A percentile compares a stretch with the other conserved stretches of the same genome.
Evolutionary conservation across 2,329 filamentous ascomycete genomes (phyloP).

Genomic region (Curvularia hawaiiensis): DNA sequence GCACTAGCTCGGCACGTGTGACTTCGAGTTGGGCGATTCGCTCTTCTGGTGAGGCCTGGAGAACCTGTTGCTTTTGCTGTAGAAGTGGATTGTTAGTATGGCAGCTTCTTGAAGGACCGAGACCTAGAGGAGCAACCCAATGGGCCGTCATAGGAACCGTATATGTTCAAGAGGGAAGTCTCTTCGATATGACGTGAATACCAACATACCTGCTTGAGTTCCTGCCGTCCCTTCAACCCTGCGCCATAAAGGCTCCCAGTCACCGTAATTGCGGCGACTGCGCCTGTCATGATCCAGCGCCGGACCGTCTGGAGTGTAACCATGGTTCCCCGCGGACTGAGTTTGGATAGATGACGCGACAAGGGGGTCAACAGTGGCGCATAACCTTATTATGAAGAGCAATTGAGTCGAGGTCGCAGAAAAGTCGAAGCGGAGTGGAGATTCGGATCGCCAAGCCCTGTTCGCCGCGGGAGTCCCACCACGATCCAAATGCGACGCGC

Average conservation of each 20-base stretch:
- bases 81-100: conserved; percentile 1
- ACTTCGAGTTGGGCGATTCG: conserved; percentile 60
- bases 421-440: conserved; percentile 15
- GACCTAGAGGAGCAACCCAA: neutral
- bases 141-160: neutral
- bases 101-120: neutral
- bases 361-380: conserved; percentile 3
- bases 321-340: conserved; percentile 18
- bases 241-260: conserved; percentile 66
- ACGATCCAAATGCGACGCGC: conserved; percentile 13
- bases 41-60: conserved; percentile 59
- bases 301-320: conserved; percentile 46
- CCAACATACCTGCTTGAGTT: conserved; percentile 56
- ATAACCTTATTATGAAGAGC: neutral
- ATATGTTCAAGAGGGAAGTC: neutral
- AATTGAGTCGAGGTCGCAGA: conserved; percentile 1
- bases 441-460: conserved; percentile 24
- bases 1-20: conserved; percentile 55
- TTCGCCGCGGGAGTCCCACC: conserved; percentile 33
- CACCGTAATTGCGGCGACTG: conserved; percentile 61
- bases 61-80: conserved; percentile 54
- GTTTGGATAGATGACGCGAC: neutral
- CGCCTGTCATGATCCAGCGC: conserved; percentile 59
- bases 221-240: conserved; percentile 59
- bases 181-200: neutral